Evolutionary conservation across 495 filamentous ascomycete genomes (phyloP).

Genomic region (Penicillium atrosanguineum): DNA sequence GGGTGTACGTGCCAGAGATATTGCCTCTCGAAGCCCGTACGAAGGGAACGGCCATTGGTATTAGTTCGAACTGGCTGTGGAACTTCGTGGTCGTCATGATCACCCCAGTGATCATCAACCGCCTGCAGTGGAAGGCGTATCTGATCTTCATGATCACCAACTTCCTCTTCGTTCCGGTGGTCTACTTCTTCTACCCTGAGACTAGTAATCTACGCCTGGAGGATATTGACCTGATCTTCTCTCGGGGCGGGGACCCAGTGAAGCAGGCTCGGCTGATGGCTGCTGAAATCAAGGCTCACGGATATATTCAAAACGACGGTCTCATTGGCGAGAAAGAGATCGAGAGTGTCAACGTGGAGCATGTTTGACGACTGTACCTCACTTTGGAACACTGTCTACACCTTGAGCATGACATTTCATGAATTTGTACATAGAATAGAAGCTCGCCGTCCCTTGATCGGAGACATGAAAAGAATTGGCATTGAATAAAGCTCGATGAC

Average conservation of each 20-base stretch:
- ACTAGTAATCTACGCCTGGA: conserved; percentile 45
- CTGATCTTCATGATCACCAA: too few species aligned
- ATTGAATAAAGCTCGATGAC: background rate
- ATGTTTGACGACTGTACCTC: background rate
- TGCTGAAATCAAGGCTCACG: conserved; percentile 15
- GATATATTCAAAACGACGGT: conserved; percentile 4
- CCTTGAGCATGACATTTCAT: background rate
- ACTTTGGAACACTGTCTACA: background rate
- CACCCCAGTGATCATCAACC: too few species aligned
- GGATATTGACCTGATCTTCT: conserved; percentile 35
- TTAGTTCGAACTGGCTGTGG: too few species aligned
- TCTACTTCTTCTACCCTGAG: conserved; percentile 46
- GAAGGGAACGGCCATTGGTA: too few species aligned
- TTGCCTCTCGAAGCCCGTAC: too few species aligned
- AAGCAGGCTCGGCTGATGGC: conserved; percentile 14
- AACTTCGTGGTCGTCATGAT: too few species aligned
- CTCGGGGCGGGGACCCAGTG: conserved; percentile 18
- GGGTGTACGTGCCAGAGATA: too few species aligned
- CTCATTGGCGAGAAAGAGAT: conserved; percentile 6
- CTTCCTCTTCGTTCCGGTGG: conserved; percentile 13
- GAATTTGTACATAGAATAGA: background rate
- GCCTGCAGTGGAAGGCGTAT: too few species aligned
- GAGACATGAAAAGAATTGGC: background rate
- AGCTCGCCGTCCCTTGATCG: background rate
- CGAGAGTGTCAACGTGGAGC: conserved; percentile 8